phyloP scores from a whole-genome alignment of 345 rosid genomes.

The Kernera saxatilis region DNA sequence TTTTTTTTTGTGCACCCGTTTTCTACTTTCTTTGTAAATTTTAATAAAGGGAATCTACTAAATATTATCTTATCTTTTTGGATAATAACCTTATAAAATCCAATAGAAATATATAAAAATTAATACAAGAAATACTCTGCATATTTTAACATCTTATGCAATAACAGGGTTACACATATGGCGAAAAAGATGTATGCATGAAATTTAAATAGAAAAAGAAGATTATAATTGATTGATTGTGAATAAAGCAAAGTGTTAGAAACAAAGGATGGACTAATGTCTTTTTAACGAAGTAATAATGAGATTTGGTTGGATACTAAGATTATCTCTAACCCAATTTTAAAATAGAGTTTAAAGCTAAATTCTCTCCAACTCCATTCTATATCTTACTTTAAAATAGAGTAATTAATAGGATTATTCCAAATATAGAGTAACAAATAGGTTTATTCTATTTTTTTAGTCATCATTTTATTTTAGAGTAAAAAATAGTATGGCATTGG shows the following conservation, averaged over 20 bases:
- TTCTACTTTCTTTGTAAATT: no score
- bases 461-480: no score
- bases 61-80: not conserved
- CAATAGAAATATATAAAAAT: not conserved
- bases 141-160: not conserved
- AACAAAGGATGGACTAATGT: not conserved
- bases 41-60: not conserved
- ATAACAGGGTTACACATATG: not conserved
- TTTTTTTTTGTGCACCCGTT: no score
- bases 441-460: no score
- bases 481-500: no score
- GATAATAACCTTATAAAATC: not conserved
- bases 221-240: constrained; percentile 1
- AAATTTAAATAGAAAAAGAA: not conserved
- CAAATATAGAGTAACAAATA: no score
- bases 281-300: not conserved
- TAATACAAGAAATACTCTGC: not conserved
- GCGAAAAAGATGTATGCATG: not conserved
- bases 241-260: constrained; percentile 7
- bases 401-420: no score
- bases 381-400: no score
- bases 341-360: no score
- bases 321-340: no score
- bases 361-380: no score
- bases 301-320: not conserved